Evolutionary conservation across 768 basidiomycete genomes (phyloP).

Genomic region (Termitomyces sp.): DNA sequence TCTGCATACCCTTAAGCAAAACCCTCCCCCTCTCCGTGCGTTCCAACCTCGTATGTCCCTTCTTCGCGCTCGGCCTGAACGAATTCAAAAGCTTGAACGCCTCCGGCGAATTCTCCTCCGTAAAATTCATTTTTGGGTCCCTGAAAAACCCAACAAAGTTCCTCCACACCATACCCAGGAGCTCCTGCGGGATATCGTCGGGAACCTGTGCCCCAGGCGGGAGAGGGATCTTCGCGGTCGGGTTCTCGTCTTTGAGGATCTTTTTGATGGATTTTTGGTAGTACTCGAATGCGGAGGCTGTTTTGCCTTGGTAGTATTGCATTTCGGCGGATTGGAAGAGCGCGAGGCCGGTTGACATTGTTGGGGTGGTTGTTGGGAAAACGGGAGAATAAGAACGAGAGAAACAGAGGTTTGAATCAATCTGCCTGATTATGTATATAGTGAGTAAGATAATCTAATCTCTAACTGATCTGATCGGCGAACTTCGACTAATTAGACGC

Average conservation of each 20-base stretch:
- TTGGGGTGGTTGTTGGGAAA: neutral
- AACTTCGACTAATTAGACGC: neutral
- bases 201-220: constrained; percentile 7
- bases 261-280: constrained; percentile 29
- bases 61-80: constrained; percentile 24
- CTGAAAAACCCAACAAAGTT: constrained; percentile 30
- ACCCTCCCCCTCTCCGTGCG: constrained; percentile 21
- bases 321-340: constrained; percentile 1
- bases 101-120: constrained; percentile 24
- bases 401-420: neutral
- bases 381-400: too few relatives aligned
- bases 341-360: neutral
- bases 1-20: constrained; percentile 32
- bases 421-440: neutral
- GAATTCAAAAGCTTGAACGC: constrained; percentile 28
- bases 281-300: constrained; percentile 22
- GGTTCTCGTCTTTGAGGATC: constrained; percentile 27
- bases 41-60: constrained; percentile 21
- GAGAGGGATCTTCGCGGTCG: constrained; percentile 19
- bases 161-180: constrained; percentile 26
- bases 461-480: neutral
- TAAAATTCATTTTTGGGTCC: constrained; percentile 21
- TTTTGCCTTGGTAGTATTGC: neutral
- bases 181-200: constrained; percentile 21
- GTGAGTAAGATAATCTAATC: neutral